Conservation (phyloP, 2,329 filamentous ascomycete genomes). For the Fusarium aywerte region DNA sequence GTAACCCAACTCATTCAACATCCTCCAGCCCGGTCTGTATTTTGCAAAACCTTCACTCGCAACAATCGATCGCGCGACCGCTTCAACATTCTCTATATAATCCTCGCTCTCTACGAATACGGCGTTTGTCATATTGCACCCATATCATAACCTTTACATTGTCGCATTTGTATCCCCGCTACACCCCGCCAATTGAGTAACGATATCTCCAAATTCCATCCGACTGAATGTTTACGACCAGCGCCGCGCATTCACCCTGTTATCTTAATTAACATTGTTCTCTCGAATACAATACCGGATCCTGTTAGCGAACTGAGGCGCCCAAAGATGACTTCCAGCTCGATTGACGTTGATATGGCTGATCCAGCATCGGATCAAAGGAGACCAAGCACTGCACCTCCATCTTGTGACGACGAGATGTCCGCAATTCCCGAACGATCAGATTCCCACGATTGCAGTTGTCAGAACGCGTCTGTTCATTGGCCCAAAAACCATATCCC, state of each 20-base stretch:
- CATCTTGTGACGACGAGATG: conserved; percentile 34
- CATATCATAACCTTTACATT: not conserved
- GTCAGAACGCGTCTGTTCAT: not conserved
- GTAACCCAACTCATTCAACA: not conserved
- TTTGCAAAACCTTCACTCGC: not conserved
- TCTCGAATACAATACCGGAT: not conserved
- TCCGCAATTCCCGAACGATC: conserved; percentile 3
- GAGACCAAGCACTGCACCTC: conserved; percentile 33
- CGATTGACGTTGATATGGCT: not conserved
- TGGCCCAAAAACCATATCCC: conserved; percentile 60
- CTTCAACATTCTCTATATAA: not conserved
- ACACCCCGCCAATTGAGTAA: conserved; percentile 30
- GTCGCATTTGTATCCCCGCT: conserved; percentile 10
- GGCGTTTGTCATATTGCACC: not conserved
- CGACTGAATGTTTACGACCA: conserved; percentile 28
- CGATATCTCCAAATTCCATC: conserved; percentile 24
- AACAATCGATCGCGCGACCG: not conserved
- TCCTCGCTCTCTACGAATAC: not conserved
- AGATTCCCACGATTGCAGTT: conserved; percentile 11
- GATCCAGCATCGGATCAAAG: conserved; percentile 12
- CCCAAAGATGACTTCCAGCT: not conserved
- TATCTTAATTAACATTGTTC: not conserved
- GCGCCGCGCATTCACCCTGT: conserved; percentile 2
- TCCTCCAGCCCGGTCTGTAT: not conserved
- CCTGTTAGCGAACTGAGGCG: not conserved